Percentiles rank a stretch among this genome's conserved stretches.
Conservation (phyloP, 495 filamentous ascomycete genomes). For the Tetracladium setigerum region DNA sequence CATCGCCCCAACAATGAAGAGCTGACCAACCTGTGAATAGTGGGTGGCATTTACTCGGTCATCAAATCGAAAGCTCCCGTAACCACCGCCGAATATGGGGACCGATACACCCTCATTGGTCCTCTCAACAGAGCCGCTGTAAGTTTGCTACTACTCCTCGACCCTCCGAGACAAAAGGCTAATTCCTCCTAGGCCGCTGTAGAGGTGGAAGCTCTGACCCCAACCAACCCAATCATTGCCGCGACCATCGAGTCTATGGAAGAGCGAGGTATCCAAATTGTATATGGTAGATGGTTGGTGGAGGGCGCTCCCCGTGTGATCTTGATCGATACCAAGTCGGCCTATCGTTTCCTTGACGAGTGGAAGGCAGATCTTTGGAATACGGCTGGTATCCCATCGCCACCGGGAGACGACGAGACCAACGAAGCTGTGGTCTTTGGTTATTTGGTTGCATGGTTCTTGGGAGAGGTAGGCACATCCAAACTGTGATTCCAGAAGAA, state of each 20-base stretch:
- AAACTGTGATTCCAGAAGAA: not conserved
- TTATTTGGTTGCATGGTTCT: slow-evolving; percentile 95
- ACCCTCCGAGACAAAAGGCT: slow-evolving; percentile 11
- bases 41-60: slow-evolving; percentile 98
- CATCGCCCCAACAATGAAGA: not conserved
- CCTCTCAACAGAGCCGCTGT: slow-evolving; percentile 87
- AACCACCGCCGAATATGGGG: slow-evolving; percentile 96
- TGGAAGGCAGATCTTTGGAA: slow-evolving; percentile 98
- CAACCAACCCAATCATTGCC: slow-evolving; percentile 69
- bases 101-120: slow-evolving; percentile 91
- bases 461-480: slow-evolving; percentile 70
- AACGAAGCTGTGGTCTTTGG: slow-evolving; percentile 98
- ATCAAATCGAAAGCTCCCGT: slow-evolving; percentile 98
- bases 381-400: slow-evolving; percentile 82
- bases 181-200: slow-evolving; percentile 62
- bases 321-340: slow-evolving; percentile 90
- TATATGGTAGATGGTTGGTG: slow-evolving; percentile 97
- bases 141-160: slow-evolving; percentile 25
- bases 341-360: slow-evolving; percentile 84
- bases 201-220: slow-evolving; percentile 88
- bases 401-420: slow-evolving; percentile 86
- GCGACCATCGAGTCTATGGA: slow-evolving; percentile 85
- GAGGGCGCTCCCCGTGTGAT: slow-evolving; percentile 91
- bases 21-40: slow-evolving; percentile 31
- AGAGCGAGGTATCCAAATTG: slow-evolving; percentile 77